Base-by-base conservation (phyloP, 2,329 filamentous ascomycete genomes). In the Lanzia echinophila region DNA sequence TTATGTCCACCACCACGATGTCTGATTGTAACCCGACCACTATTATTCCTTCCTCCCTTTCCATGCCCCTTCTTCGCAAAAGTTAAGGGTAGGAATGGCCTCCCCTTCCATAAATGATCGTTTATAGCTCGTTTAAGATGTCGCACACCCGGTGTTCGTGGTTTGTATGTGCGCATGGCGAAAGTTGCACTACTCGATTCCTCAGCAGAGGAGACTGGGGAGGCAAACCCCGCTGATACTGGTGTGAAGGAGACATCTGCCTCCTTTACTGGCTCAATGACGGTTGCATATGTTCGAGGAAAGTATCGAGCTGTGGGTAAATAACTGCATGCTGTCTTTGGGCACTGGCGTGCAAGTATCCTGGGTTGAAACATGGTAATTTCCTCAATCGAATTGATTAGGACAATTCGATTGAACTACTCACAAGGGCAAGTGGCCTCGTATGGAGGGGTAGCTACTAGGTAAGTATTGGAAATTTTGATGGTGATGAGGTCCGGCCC, bases 81-180 rank as follows among this genome's bases (percentile, higher is more conserved):
- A 11, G 95, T 99, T 70, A 99, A 79, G 48, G 85, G 82, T 33
- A 88, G 77, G 62, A 87, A 84, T 1, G 94, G 89, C 54, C 90
- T 79, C 55, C 94, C 94, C 73, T 95, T 96, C 90, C 90, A 97
- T 44, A 99, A 75, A 71, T 99, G 94, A 66, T 96, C 90, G 72
- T 97, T 97, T 72, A 96, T 86, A 13, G 94, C 90, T 42, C 94
- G 83, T 70, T 86, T 87, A 61, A 99, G 76, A 80, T 99, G 94
- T 66, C 94, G 85, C 56, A 95, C 72, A 79, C 94, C 94, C 12
- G 92, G 92, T 1, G 94, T 96, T 64, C 90, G 84, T 34, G 94
- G 94, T 70, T 88, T 97, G 72, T 96, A 99, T 51, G 88, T 94
- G 64, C 89, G 84, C 70, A 97, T 66, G 19, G 58, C 58, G 56